Conservation (phyloP, 257 asterid species). For the Solanum etuberosum region DNA sequence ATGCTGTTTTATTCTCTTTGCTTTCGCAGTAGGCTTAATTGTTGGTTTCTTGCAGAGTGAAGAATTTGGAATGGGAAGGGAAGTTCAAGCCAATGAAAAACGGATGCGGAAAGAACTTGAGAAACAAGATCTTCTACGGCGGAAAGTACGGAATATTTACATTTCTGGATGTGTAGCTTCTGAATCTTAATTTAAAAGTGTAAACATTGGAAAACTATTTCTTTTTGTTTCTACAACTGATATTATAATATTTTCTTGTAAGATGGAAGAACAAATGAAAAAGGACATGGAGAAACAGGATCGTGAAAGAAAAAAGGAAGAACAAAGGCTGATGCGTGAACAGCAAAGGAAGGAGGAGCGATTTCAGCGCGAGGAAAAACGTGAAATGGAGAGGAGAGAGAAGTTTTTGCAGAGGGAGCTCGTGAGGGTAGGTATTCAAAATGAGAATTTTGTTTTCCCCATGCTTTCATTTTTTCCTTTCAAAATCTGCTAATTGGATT, state of each 20-base stretch:
- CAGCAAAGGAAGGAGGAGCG: slow-evolving; percentile 86
- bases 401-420: slow-evolving; percentile 85
- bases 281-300: slow-evolving; percentile 92
- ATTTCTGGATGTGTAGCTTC: not conserved
- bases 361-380: slow-evolving; percentile 91
- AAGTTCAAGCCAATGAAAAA: slow-evolving; percentile 67
- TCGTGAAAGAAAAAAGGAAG: slow-evolving; percentile 88
- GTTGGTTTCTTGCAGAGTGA: slow-evolving; percentile 38
- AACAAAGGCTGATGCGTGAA: slow-evolving; percentile 67
- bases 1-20: not conserved
- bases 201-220: not conserved
- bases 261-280: slow-evolving; percentile 93
- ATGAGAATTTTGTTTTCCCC: not conserved
- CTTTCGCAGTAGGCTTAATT: not conserved
- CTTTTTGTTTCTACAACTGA: slow-evolving; percentile 8
- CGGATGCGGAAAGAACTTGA: slow-evolving; percentile 75
- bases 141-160: slow-evolving; percentile 44
- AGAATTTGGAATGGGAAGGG: slow-evolving; percentile 61
- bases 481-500: not conserved
- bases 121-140: slow-evolving; percentile 66
- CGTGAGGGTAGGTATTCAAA: slow-evolving; percentile 36
- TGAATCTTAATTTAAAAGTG: not conserved
- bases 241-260: slow-evolving; percentile 1
- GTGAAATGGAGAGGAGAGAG: slow-evolving; percentile 97
- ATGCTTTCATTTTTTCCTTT: not conserved